Evolutionary conservation across 176 grass and related monocot species (phyloP).

Genomic region (Eleusine indica): DNA sequence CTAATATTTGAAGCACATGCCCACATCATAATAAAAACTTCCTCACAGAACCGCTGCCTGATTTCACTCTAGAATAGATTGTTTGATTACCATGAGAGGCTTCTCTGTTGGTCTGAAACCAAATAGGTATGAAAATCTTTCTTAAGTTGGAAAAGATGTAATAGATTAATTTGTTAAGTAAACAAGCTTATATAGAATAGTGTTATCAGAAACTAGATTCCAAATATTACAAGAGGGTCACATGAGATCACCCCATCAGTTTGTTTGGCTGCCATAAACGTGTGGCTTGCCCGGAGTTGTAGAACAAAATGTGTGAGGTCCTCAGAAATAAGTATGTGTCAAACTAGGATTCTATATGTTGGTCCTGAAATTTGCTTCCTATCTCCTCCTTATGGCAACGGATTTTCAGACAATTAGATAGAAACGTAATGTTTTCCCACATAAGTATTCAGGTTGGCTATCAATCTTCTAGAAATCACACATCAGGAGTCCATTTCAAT

Average conservation of each 20-base stretch:
- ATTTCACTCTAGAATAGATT: neutral
- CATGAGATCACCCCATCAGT: neutral
- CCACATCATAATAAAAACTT: constrained; percentile 9
- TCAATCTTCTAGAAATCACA: neutral
- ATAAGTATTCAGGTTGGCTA: neutral
- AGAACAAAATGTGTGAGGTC: neutral
- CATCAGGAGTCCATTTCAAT: neutral
- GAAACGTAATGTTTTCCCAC: neutral
- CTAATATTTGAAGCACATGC: neutral
- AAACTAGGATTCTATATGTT: no score
- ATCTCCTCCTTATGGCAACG: neutral
- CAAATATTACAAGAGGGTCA: neutral
- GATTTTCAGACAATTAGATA: neutral
- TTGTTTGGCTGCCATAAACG: neutral
- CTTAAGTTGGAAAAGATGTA: neutral
- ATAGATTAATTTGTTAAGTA: neutral
- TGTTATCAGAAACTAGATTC: neutral
- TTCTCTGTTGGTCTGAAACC: neutral
- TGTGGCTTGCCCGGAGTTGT: neutral
- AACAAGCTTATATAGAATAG: neutral
- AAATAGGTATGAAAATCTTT: neutral
- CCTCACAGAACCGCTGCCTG: neutral
- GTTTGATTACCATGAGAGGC: neutral
- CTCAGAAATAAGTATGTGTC: neutral
- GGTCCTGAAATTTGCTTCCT: neutral